Conservation (phyloP, 257 asterid species). For the Eustoma russellianum region DNA sequence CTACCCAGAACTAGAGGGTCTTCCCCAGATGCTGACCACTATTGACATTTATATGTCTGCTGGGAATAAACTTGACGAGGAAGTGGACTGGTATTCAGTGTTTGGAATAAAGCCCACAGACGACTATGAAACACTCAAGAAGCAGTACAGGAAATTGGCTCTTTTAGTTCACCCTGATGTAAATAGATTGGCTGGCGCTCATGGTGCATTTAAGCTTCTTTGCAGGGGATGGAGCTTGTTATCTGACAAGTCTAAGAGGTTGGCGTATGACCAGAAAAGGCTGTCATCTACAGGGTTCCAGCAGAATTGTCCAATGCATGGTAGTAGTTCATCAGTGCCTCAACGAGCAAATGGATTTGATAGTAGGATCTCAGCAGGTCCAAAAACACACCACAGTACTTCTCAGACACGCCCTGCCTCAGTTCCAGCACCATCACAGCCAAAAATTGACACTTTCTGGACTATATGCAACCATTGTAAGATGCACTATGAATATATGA, state of each 20-base stretch:
- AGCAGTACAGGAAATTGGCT: conserved; percentile 60
- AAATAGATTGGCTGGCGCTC: conserved; percentile 47
- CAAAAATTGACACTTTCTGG: conserved; percentile 51
- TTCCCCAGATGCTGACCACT: conserved; percentile 50
- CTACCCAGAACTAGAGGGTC: conserved; percentile 50
- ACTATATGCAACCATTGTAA: conserved; percentile 60
- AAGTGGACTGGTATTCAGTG: conserved; percentile 62
- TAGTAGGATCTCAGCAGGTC: conserved; percentile 19
- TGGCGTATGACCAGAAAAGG: conserved; percentile 34
- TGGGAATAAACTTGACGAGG: conserved; percentile 52
- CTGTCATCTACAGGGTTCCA: conserved; percentile 29
- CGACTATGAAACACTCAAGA: conserved; percentile 52
- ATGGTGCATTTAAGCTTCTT: conserved; percentile 62
- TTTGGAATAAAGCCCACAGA: conserved; percentile 54
- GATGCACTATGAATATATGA: conserved; percentile 66
- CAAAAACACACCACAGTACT: conserved; percentile 24
- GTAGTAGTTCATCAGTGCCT: conserved; percentile 31
- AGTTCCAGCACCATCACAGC: conserved; percentile 21
- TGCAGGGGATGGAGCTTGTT: conserved; percentile 68
- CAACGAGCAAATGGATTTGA: conserved; percentile 35
- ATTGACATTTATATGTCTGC: conserved; percentile 50
- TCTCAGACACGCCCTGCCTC: conserved; percentile 22
- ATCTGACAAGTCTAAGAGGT: conserved; percentile 53
- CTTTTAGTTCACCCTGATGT: conserved; percentile 75
- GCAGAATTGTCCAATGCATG: conserved; percentile 31